A percentile compares a stretch with the other conserved stretches of the same genome.
phyloP scores from a whole-genome alignment of 2,329 filamentous ascomycete genomes.

The Xylaria sp. region DNA sequence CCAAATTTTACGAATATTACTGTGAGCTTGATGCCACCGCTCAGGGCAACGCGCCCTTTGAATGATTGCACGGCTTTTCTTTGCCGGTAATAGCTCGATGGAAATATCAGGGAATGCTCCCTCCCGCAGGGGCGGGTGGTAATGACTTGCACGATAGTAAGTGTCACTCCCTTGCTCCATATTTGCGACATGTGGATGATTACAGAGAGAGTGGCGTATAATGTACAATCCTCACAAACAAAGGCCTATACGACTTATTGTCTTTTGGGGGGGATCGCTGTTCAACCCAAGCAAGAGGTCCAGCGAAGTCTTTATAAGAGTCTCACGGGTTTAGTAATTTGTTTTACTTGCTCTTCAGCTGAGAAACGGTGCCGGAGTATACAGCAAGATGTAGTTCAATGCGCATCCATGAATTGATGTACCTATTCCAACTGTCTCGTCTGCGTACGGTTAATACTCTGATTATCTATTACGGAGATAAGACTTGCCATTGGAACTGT shows the following conservation, averaged over 20 bases:
- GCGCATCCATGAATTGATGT: conserved; percentile 4
- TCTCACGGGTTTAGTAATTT: not conserved
- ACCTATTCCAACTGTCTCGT: not conserved
- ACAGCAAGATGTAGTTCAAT: not conserved
- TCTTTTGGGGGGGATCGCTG: too few relatives aligned
- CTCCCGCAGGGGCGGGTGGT: not conserved
- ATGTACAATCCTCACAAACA: conserved; percentile 1
- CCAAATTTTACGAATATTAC: conserved; percentile 50
- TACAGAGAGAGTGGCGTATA: not conserved
- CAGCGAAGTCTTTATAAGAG: not conserved
- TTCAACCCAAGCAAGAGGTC: not conserved
- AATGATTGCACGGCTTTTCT: conserved; percentile 32
- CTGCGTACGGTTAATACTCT: not conserved
- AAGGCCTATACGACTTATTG: not conserved
- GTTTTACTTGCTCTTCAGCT: conserved; percentile 5
- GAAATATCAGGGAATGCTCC: not conserved
- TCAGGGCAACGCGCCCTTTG: conserved; percentile 48
- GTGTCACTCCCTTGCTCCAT: not conserved
- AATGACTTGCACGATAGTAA: conserved; percentile 1
- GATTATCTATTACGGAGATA: not conserved
- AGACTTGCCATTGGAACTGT: not conserved
- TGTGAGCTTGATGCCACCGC: conserved; percentile 41
- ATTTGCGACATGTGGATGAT: not conserved
- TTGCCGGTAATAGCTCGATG: not conserved
- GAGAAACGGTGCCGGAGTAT: conserved; percentile 4